A percentile compares a stretch with the other conserved stretches of the same genome.
These are phyloP conservation scores for Capillidium rhysosporum DNA, from an alignment of 371 early-diverging fungal species.

Conservation along the genomic window DNA sequence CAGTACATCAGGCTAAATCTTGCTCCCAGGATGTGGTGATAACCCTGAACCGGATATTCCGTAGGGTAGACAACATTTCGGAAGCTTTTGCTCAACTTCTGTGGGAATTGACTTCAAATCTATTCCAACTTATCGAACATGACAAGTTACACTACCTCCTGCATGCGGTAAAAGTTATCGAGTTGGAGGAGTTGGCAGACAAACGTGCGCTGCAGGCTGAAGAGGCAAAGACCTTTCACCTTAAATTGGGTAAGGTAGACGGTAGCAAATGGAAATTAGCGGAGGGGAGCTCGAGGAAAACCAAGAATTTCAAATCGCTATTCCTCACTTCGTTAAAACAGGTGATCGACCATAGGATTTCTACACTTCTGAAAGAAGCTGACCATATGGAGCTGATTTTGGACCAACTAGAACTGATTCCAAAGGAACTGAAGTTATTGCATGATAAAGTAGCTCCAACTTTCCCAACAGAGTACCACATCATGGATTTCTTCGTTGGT, in stretches of 20 bases:
- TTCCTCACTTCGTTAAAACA: slow-evolving; percentile 58
- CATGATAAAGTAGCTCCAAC: slow-evolving; percentile 67
- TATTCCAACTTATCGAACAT: slow-evolving; percentile 51
- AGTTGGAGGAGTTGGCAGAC: slow-evolving; percentile 72
- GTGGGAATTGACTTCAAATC: slow-evolving; percentile 57
- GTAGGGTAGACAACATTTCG: slow-evolving; percentile 52
- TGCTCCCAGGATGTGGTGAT: slow-evolving; percentile 56
- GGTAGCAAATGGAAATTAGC: slow-evolving; percentile 27
- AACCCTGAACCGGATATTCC: slow-evolving; percentile 63
- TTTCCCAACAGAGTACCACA: slow-evolving; percentile 78
- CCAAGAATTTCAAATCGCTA: slow-evolving; percentile 52
- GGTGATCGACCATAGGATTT: slow-evolving; percentile 36
- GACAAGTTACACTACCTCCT: slow-evolving; percentile 50
- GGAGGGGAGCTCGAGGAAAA: slow-evolving; percentile 32
- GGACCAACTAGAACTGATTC: slow-evolving; percentile 54
- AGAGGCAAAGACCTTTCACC: slow-evolving; percentile 28
- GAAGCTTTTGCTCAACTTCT: slow-evolving; percentile 65
- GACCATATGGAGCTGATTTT: slow-evolving; percentile 29
- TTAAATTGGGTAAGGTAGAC: slow-evolving; percentile 18
- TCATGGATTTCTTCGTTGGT: slow-evolving; percentile 75
- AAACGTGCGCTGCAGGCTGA: slow-evolving; percentile 42
- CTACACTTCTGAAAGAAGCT: slow-evolving; percentile 20
- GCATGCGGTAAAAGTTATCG: slow-evolving; percentile 74
- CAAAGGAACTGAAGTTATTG: slow-evolving; percentile 71
- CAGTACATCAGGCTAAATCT: slow-evolving; percentile 51